Evolutionary conservation across 176 grass and related monocot species (phyloP).

Genomic region (Bothriochloa decipiens): DNA sequence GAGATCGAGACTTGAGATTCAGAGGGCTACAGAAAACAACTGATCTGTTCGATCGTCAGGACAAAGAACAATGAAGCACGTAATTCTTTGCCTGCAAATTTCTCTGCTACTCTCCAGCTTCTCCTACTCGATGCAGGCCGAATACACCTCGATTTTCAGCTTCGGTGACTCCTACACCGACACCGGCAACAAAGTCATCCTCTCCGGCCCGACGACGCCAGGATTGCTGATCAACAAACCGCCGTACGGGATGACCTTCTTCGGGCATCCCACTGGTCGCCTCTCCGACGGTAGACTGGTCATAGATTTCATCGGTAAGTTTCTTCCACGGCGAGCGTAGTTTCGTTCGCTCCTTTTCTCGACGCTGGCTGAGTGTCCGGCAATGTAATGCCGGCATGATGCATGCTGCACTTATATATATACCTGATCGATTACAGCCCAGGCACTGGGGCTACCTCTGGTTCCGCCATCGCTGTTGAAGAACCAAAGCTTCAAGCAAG

Average conservation of each 20-base stretch:
- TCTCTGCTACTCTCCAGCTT: constrained; percentile 21
- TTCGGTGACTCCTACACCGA: constrained; percentile 68
- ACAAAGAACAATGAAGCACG: constrained; percentile 1
- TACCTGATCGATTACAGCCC: constrained; percentile 28
- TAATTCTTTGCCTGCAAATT: constrained; percentile 22
- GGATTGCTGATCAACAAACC: constrained; percentile 33
- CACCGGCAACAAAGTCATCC: constrained; percentile 51
- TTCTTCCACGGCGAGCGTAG: neutral
- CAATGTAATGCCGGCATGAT: neutral
- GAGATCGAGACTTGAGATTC: neutral
- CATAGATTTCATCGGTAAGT: constrained; percentile 62
- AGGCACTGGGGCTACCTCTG: constrained; percentile 59
- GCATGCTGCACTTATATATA: no score
- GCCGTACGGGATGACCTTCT: constrained; percentile 50
- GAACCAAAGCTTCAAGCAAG: constrained; percentile 51
- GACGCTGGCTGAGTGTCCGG: neutral
- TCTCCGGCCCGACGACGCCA: constrained; percentile 29
- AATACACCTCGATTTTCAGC: constrained; percentile 58
- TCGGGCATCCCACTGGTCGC: constrained; percentile 29
- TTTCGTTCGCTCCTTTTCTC: neutral
- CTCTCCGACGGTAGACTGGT: constrained; percentile 60
- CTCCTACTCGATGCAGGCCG: constrained; percentile 15
- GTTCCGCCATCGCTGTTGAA: constrained; percentile 48
- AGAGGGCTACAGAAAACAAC: neutral
- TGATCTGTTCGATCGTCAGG: neutral